These are phyloP conservation scores for Pisolithus albus DNA, from an alignment of 768 basidiomycete species.

Conservation along the genomic window DNA sequence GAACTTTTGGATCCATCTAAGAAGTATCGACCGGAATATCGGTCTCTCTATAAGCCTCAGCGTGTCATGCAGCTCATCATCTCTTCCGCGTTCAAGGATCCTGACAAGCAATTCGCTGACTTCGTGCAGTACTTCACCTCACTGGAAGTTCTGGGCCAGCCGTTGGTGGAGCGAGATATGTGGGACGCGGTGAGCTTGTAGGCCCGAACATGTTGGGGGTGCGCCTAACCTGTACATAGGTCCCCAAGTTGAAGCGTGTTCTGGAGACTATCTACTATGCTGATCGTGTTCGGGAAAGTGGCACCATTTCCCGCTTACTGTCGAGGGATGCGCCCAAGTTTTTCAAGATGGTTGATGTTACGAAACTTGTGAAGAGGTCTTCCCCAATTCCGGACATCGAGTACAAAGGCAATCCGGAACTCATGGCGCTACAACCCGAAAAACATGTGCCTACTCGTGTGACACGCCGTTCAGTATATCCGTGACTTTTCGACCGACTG, in stretches of 20 bases:
- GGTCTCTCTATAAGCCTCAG: slow-evolving; percentile 45
- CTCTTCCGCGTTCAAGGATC: slow-evolving; percentile 20
- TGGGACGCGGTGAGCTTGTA: slow-evolving; percentile 21
- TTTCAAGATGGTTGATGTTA: slow-evolving; percentile 8
- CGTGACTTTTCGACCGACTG: too few species aligned
- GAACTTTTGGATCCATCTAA: slow-evolving; percentile 43
- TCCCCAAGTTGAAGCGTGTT: slow-evolving; percentile 11
- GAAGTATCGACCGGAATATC: slow-evolving; percentile 36
- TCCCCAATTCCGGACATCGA: neutral
- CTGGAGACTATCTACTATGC: slow-evolving; percentile 19
- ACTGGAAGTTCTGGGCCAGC: slow-evolving; percentile 11
- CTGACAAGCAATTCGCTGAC: slow-evolving; percentile 21
- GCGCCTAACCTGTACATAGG: slow-evolving; percentile 8
- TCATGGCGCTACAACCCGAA: slow-evolving; percentile 48
- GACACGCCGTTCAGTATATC: slow-evolving; percentile 35
- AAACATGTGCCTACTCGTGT: slow-evolving; percentile 54
- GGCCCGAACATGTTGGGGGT: neutral
- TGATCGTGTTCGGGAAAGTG: slow-evolving; percentile 16
- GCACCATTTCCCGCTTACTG: slow-evolving; percentile 16
- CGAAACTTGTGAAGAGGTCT: neutral
- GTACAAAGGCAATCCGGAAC: slow-evolving; percentile 42
- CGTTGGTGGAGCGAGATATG: slow-evolving; percentile 18
- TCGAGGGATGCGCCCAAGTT: slow-evolving; percentile 4
- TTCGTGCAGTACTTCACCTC: slow-evolving; percentile 32
- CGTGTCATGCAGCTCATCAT: slow-evolving; percentile 46